Base-by-base conservation (phyloP, 805 yeast species). In the Teunomyces lycoperdinae region DNA sequence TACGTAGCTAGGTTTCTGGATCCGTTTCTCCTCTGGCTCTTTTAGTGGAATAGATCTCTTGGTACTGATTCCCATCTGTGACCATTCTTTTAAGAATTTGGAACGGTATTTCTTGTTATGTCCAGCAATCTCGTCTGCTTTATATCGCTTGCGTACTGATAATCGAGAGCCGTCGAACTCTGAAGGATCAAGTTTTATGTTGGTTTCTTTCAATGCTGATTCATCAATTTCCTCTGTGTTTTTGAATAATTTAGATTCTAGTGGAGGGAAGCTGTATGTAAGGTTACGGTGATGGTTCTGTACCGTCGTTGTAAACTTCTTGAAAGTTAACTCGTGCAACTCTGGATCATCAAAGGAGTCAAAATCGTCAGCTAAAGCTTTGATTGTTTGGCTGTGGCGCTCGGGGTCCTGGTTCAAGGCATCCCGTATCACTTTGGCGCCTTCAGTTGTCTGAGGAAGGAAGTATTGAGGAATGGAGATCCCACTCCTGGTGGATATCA, bases 261-360 rank as follows among this genome's bases (percentile, higher is more conserved):
- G 43, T 7, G 51, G 51, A 14, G 56, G 52, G 2, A 60, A 32
- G 10, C 45, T 42, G 4, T 49, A 42, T 3, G 10, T 26, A 14
- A 40, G 35, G 36, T 4, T 43, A 45, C 17, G 39, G 30, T 8
- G 44, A 43, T 20, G 24, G 2, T 50, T 52, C 9, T 58, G 7
- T 20, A 20, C 6, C 6, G 16, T 43, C 4, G 55, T 47, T 8
- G 46, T 54, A 5, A 74, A 73, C 43, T 66, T 66, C 40, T 66
- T 67, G 56, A 76, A 76, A n/a, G 50, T 31, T 8, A 69, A 40
- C 5, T 53, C 55, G 33, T 65, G 66, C 26, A 70, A 48, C n/a
- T 70, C 66, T 10, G 45, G 50, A 41, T 61, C 62, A 11, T 60
- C 51, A 49, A 55, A 67, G 1, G 49, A 42, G 1, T 32, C 30